These are phyloP conservation scores for Tetrapisispora pingtungensis DNA, from an alignment of 805 yeast genomes.

Conservation along the genomic window DNA sequence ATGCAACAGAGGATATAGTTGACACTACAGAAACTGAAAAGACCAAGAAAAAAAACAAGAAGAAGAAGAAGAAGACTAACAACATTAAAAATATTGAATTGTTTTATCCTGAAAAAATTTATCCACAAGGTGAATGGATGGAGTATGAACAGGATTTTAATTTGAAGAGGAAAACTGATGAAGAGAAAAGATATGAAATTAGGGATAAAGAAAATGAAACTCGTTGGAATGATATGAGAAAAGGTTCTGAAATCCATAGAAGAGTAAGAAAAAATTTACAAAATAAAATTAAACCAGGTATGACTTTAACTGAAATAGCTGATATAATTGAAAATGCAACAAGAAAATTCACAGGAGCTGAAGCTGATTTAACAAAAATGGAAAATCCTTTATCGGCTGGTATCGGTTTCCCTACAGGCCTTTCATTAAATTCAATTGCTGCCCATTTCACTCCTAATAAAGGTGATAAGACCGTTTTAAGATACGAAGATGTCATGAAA, in stretches of 20 bases:
- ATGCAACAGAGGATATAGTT: background rate
- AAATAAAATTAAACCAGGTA: slow-evolving; percentile 73
- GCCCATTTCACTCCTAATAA: slow-evolving; percentile 98
- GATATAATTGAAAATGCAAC: slow-evolving; percentile 80
- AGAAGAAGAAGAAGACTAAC: slow-evolving; percentile 44
- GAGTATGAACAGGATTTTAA: slow-evolving; percentile 62
- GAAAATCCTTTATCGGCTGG: slow-evolving; percentile 49
- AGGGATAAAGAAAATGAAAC: slow-evolving; percentile 40
- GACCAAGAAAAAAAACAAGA: slow-evolving; percentile 34
- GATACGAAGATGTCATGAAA: slow-evolving; percentile 88
- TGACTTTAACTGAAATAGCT: slow-evolving; percentile 84
- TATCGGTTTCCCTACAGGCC: slow-evolving; percentile 97
- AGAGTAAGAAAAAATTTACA: slow-evolving; percentile 77
- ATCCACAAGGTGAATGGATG: slow-evolving; percentile 82
- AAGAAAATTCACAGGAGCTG: slow-evolving; percentile 58
- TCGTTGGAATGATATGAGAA: slow-evolving; percentile 80
- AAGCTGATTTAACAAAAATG: slow-evolving; percentile 39
- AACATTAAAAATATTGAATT: slow-evolving; percentile 53
- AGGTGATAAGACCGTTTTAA: slow-evolving; percentile 74
- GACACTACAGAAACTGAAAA: background rate
- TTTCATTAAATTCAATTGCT: slow-evolving; percentile 86
- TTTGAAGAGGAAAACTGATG: slow-evolving; percentile 67
- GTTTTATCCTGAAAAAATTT: slow-evolving; percentile 59
- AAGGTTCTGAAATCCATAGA: slow-evolving; percentile 93
- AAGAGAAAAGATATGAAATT: slow-evolving; percentile 73